Conservation (phyloP, 2,329 filamentous ascomycete species). For the Colletotrichum sp. region DNA sequence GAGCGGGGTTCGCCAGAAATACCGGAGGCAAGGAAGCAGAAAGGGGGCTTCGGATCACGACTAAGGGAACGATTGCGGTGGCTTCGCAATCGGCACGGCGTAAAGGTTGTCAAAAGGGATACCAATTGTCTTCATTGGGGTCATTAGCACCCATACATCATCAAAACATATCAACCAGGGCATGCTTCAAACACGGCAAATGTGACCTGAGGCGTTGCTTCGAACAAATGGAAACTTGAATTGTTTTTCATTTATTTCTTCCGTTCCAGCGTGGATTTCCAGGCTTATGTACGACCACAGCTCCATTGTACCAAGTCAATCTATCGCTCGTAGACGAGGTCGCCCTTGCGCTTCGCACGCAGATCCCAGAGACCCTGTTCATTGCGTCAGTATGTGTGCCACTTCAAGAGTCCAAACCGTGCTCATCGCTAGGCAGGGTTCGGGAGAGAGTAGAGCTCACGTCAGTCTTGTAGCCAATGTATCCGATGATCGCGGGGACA, state of each 20-base stretch:
- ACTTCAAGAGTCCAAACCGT: too few species aligned
- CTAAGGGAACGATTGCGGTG: not conserved
- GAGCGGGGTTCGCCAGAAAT: not conserved
- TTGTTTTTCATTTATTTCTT: not conserved
- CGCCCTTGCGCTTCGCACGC: slow-evolving; percentile 86
- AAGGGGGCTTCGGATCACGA: not conserved
- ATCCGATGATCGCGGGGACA: slow-evolving; percentile 74
- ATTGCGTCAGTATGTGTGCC: slow-evolving; percentile 13
- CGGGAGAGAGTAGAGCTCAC: slow-evolving; percentile 60
- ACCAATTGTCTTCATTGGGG: not conserved
- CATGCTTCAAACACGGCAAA: not conserved
- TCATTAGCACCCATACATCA: not conserved
- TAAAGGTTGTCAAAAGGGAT: not conserved
- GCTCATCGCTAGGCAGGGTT: not conserved
- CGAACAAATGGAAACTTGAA: not conserved
- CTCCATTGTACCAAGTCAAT: slow-evolving; percentile 8
- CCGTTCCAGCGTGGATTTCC: not conserved
- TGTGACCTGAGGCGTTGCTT: not conserved
- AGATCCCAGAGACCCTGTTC: slow-evolving; percentile 83
- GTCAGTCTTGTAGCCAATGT: slow-evolving; percentile 80
- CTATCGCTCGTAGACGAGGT: slow-evolving; percentile 82
- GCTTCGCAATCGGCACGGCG: not conserved
- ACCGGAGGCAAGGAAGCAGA: not conserved
- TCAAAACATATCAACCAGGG: not conserved
- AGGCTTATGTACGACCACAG: slow-evolving; percentile 46